These are phyloP conservation scores for Colletotrichum phormii DNA, from an alignment of 2,329 filamentous ascomycete species.

Conservation along the genomic window DNA sequence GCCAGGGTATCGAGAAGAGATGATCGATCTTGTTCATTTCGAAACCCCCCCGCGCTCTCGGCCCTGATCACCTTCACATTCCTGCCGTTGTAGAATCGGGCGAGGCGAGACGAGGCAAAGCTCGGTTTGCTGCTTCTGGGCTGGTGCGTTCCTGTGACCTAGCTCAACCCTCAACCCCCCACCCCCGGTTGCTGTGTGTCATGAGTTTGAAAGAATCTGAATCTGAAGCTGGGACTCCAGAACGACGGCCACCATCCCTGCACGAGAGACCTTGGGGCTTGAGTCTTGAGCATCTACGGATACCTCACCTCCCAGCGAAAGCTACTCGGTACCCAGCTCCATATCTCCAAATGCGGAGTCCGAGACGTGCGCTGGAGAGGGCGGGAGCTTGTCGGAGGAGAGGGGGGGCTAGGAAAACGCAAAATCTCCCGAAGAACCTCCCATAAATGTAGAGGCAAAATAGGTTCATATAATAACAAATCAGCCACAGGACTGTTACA, in stretches of 20 bases:
- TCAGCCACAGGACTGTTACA: conserved; percentile 15
- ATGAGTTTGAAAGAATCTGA: conserved; percentile 1
- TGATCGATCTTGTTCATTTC: neutral
- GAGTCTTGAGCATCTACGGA: neutral
- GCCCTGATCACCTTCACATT: neutral
- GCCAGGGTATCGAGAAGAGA: neutral
- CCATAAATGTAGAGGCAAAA: neutral
- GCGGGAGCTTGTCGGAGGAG: conserved; percentile 19
- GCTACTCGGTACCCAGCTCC: neutral
- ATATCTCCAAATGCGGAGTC: conserved; percentile 34
- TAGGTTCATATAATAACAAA: conserved; percentile 1
- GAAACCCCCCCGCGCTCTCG: neutral
- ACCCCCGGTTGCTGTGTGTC: conserved; percentile 1
- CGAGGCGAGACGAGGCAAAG: neutral
- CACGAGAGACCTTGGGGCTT: neutral
- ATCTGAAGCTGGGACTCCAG: conserved; percentile 5
- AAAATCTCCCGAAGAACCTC: conserved; percentile 18
- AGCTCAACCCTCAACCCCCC: neutral
- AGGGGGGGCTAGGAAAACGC: conserved; percentile 20
- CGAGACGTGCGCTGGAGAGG: conserved; percentile 22
- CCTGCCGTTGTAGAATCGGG: conserved; percentile 5
- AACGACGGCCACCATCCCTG: conserved; percentile 13
- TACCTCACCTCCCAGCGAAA: neutral
- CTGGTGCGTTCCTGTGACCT: neutral
- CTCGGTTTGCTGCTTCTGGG: neutral